Evolutionary conservation across 305 asterid species (phyloP).

Genomic region (Fraxinus paxiana): DNA sequence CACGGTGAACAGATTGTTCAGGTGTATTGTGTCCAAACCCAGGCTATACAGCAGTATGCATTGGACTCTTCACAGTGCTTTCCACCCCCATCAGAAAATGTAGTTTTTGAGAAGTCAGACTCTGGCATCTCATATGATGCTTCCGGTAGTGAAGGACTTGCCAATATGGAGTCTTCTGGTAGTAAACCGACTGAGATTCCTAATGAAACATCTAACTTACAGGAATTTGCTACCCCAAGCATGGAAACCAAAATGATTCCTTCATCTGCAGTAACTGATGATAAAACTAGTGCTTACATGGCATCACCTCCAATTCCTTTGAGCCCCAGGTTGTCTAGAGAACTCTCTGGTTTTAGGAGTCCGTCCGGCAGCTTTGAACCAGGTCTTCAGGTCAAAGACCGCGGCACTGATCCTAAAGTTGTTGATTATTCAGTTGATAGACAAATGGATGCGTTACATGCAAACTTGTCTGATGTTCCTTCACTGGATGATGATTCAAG

Average conservation of each 20-base stretch:
- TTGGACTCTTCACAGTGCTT: slow-evolving; percentile 82
- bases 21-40: slow-evolving; percentile 92
- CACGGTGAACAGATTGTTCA: slow-evolving; percentile 84
- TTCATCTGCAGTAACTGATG: background rate
- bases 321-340: slow-evolving; percentile 70
- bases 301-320: slow-evolving; percentile 10
- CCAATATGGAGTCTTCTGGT: background rate
- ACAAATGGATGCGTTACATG: slow-evolving; percentile 43
- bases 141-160: slow-evolving; percentile 41
- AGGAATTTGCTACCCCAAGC: background rate
- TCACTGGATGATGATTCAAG: slow-evolving; percentile 49
- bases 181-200: background rate
- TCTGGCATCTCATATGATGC: slow-evolving; percentile 50
- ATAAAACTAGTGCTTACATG: background rate
- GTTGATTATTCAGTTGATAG: slow-evolving; percentile 67
- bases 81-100: slow-evolving; percentile 62
- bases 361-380: slow-evolving; percentile 57
- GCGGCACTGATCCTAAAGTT: slow-evolving; percentile 41
- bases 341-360: slow-evolving; percentile 63
- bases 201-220: background rate
- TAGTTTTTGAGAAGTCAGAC: slow-evolving; percentile 49
- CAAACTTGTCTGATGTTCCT: slow-evolving; percentile 57
- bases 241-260: background rate
- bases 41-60: slow-evolving; percentile 93
- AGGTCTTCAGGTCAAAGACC: slow-evolving; percentile 39